Base-by-base conservation (phyloP, 1,139 yeast genomes). In the Sugiyamaella grinbergsii region DNA sequence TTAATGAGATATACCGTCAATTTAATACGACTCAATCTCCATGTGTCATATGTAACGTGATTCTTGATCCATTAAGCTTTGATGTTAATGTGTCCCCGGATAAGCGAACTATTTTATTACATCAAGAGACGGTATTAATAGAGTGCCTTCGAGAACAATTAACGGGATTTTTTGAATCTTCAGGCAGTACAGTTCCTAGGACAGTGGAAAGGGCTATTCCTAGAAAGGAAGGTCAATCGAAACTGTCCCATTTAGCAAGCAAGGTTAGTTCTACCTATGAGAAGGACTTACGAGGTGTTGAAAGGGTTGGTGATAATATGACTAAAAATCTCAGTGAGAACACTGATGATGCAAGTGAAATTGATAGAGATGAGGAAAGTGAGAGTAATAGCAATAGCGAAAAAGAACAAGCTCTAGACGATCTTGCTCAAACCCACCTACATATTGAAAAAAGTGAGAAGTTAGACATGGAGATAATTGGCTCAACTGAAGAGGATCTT, bases 41-140 rank as follows among this genome's bases (percentile, higher is more conserved):
- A 0, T 79, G 81, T n/a, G 74, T 86, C 47, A 71, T 90, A 1
- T 62, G 88, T 1, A 76, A 94, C 65, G 59, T 93, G 31, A 62
- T 64, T 7, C 66, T 89, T 10, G 75, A 77, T 40, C 74, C 85
- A 0, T 62, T 66, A 19, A 71, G 74, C 19, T 67, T 87, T 32
- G 99, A 93, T 69, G 76, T 93, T 16, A 93, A 93, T 67, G 85
- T 94, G 1, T 83, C 96, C 0, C 98, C 98, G 0, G 97, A 93
- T 64, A 93, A 93, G 64, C 73, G 94, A 42, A 78, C 81, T 2
- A 74, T 93, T 2, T 63, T 88, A 58, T 64, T 93, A 1, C 91
- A 85, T 51, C 75, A 81, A 54, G 97, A 91, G 64, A 67, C 69
- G 4, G 66, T 69, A 11, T 65, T 90, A 1, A 60, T 85, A 6